phyloP scores from a whole-genome alignment of 2,329 filamentous ascomycete species.

The Pestalotiopsis sp. region DNA sequence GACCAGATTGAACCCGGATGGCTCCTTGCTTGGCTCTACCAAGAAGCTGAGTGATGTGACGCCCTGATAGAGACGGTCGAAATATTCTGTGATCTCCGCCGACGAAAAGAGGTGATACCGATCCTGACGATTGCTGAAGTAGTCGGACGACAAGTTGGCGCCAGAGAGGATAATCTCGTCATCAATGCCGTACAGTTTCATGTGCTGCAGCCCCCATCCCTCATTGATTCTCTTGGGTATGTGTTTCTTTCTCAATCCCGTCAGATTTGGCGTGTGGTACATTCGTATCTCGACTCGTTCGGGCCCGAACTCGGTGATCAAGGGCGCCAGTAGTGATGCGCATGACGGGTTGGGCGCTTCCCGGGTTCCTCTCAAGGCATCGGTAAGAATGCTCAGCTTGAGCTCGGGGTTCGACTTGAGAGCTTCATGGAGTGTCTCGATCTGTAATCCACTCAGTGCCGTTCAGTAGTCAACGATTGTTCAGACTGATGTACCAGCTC shows the following conservation, averaged over 20 bases:
- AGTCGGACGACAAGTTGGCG: slow-evolving; percentile 89
- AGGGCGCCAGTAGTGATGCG: slow-evolving; percentile 81
- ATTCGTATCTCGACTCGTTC: slow-evolving; percentile 90
- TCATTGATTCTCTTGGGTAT: slow-evolving; percentile 93
- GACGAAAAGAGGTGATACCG: slow-evolving; percentile 91
- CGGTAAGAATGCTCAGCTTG: slow-evolving; percentile 85
- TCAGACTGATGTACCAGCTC: slow-evolving; percentile 65
- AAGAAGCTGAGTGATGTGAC: slow-evolving; percentile 82
- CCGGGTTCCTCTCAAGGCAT: slow-evolving; percentile 86
- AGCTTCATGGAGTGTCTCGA: slow-evolving; percentile 75
- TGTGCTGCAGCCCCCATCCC: slow-evolving; percentile 97
- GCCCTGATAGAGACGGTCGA: slow-evolving; percentile 73
- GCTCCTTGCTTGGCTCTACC: slow-evolving; percentile 62
- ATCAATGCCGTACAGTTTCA: slow-evolving; percentile 97
- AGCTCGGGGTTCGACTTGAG: slow-evolving; percentile 74
- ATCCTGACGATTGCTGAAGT: slow-evolving; percentile 95
- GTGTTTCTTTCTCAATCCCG: slow-evolving; percentile 78
- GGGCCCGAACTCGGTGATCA: slow-evolving; percentile 82
- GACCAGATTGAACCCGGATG: slow-evolving; percentile 59
- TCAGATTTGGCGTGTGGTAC: slow-evolving; percentile 97
- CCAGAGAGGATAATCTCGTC: slow-evolving; percentile 95
- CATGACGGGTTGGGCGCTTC: slow-evolving; percentile 85
- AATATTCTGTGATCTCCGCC: slow-evolving; percentile 79
- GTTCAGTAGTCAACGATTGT: slow-evolving; percentile 1
- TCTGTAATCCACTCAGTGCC: slow-evolving; percentile 43